A percentile compares a stretch with the other conserved stretches of the same genome.
Evolutionary conservation across 257 asterid genomes (phyloP).

Genomic region (Anisodus tanguticus): DNA sequence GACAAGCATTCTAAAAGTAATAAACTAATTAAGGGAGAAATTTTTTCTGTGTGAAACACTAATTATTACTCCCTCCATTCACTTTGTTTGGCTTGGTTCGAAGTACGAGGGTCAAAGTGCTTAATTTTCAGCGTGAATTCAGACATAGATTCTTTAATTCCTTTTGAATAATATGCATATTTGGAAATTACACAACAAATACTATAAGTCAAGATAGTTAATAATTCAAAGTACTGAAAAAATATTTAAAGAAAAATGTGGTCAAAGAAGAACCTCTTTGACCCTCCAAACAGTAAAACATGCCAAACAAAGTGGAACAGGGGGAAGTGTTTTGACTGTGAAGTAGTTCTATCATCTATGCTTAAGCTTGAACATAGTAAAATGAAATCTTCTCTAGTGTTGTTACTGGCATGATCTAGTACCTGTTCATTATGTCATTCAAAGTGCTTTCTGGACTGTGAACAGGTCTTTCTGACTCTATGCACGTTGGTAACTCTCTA

Average conservation of each 20-base stretch:
- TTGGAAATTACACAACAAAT: not conserved
- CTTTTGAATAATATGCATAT: not conserved
- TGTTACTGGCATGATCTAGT: conserved; percentile 26
- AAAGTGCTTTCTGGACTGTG: conserved; percentile 33
- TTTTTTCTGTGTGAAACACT: not conserved
- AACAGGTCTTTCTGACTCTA: conserved; percentile 71
- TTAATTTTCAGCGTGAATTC: too few relatives aligned
- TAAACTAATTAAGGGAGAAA: not conserved
- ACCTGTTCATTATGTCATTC: conserved; percentile 31
- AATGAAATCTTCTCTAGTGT: conserved; percentile 17
- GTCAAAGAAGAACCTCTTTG: not conserved
- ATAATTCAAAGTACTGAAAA: not conserved
- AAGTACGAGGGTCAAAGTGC: not conserved
- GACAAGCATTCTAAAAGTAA: not conserved
- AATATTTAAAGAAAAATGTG: not conserved
- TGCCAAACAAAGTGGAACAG: not conserved
- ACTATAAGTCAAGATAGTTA: not conserved
- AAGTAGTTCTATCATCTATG: not conserved
- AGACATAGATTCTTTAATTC: not conserved
- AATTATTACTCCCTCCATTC: not conserved
- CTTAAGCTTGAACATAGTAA: conserved; percentile 14
- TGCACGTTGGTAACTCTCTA: conserved; percentile 88
- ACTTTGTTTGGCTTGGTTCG: not conserved
- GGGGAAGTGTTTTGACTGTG: not conserved
- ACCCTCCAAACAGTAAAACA: not conserved